These are phyloP conservation scores for Cylindrotheca fusiformis DNA, from an alignment of 108 stramenopile species.

Conservation along the genomic window DNA sequence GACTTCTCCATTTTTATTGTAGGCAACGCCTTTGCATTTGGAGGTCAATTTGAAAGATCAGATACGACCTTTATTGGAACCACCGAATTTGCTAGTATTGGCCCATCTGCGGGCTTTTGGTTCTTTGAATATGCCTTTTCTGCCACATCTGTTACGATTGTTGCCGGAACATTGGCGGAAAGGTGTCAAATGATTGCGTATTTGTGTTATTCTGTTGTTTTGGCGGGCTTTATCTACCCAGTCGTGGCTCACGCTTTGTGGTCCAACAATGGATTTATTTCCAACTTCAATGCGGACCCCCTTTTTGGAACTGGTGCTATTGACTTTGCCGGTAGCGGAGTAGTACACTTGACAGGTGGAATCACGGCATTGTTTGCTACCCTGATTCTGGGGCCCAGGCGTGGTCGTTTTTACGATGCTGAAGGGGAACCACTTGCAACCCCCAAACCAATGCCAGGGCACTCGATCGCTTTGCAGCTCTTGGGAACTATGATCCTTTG, in stretches of 20 bases:
- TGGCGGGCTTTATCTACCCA: slow-evolving; percentile 88
- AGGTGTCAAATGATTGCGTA: slow-evolving; percentile 91
- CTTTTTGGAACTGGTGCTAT: slow-evolving; percentile 62
- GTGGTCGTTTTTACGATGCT: slow-evolving; percentile 80
- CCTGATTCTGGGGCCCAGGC: slow-evolving; percentile 78
- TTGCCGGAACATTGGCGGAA: slow-evolving; percentile 93
- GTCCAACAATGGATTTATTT: slow-evolving; percentile 72
- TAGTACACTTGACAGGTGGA: slow-evolving; percentile 93
- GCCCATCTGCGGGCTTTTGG: slow-evolving; percentile 54
- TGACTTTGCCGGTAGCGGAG: slow-evolving; percentile 92
- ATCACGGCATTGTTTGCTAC: slow-evolving; percentile 77
- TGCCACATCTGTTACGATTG: slow-evolving; percentile 87
- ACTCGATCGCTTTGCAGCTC: slow-evolving; percentile 69
- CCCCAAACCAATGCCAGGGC: slow-evolving; percentile 71
- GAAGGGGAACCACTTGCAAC: slow-evolving; percentile 52
- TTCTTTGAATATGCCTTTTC: slow-evolving; percentile 87
- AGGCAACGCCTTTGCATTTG: slow-evolving; percentile 77
- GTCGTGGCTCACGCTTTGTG: slow-evolving; percentile 85
- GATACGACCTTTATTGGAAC: slow-evolving; percentile 62
- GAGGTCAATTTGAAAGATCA: slow-evolving; percentile 35
- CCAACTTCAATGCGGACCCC: slow-evolving; percentile 33
- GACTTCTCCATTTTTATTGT: not conserved
- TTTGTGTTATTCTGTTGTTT: slow-evolving; percentile 64
- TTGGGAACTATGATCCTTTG: slow-evolving; percentile 87
- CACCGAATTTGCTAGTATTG: slow-evolving; percentile 49